These are phyloP conservation scores for Lepidopterella palustris DNA, from an alignment of 495 filamentous ascomycete species.

Conservation along the genomic window DNA sequence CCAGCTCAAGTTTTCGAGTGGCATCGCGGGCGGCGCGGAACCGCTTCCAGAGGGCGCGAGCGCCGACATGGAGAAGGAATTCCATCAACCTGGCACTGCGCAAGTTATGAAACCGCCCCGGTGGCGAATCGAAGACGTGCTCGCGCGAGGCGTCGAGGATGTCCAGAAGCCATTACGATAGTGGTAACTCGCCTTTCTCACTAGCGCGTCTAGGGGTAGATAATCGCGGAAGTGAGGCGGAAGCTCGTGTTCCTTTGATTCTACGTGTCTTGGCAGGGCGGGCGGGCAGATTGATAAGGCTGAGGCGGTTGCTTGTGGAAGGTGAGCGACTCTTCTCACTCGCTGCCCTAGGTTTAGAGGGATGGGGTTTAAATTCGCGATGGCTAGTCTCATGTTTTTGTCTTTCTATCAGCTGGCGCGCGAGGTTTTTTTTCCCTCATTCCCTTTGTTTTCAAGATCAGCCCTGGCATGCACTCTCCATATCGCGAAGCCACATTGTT, in stretches of 20 bases:
- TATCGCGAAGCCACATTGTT: no score
- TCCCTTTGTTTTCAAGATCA: no score
- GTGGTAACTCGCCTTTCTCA: neutral
- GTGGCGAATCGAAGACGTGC: constrained; percentile 75
- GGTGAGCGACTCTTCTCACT: neutral
- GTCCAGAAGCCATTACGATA: constrained; percentile 63
- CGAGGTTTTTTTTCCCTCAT: no score
- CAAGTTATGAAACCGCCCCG: constrained; percentile 58
- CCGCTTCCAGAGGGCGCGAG: constrained; percentile 62
- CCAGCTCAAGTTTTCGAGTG: constrained; percentile 92
- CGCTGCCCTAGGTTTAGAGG: neutral
- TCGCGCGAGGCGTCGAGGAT: constrained; percentile 72
- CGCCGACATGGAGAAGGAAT: constrained; percentile 62
- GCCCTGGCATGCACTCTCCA: no score
- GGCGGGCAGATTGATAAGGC: neutral
- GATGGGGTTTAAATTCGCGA: neutral
- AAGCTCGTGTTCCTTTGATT: neutral
- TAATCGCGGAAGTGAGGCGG: neutral
- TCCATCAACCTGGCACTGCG: constrained; percentile 24
- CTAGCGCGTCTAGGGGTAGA: neutral
- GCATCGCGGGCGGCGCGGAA: constrained; percentile 79
- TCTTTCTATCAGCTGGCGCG: neutral
- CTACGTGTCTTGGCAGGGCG: neutral
- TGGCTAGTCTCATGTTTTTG: neutral
- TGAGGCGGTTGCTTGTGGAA: neutral